Evolutionary conservation across 2,329 filamentous ascomycete genomes (phyloP).

Genomic region (Fusarium tjaetaba): DNA sequence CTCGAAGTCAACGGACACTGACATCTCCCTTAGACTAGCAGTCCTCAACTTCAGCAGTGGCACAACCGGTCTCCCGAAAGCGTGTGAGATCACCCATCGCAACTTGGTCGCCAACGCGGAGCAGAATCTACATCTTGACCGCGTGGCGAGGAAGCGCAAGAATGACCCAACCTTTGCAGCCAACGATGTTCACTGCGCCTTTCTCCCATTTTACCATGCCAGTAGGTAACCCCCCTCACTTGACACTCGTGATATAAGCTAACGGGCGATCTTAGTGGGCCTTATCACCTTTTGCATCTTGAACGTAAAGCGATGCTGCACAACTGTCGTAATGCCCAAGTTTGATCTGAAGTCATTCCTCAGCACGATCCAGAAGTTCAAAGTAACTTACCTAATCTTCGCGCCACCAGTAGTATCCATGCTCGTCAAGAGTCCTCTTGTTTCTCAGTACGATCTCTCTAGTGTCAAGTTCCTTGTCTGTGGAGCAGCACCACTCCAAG

Average conservation of each 20-base stretch:
- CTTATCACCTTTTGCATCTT: not conserved
- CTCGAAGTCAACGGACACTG: not conserved
- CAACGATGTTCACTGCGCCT: not conserved
- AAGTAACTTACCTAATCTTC: not conserved
- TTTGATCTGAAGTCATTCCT: not conserved
- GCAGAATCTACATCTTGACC: constrained; percentile 1
- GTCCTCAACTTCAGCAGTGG: constrained; percentile 15
- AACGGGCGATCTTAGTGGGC: not conserved
- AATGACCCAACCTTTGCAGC: not conserved
- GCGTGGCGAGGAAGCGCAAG: not conserved
- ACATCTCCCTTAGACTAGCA: not conserved
- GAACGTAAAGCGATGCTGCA: not conserved
- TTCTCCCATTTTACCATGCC: constrained; percentile 8
- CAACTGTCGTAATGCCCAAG: not conserved
- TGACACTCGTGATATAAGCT: not conserved
- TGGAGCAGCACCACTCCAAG: constrained; percentile 7
- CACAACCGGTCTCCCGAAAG: not conserved
- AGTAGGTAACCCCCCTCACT: not conserved
- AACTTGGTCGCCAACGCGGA: constrained; percentile 19
- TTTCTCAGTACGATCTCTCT: not conserved
- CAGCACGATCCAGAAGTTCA: not conserved
- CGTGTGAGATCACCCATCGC: not conserved
- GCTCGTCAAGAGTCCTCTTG: not conserved
- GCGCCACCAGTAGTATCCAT: constrained; percentile 3
- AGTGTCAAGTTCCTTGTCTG: constrained; percentile 1